These are phyloP conservation scores for Aureobasidium sp. DNA, from an alignment of 2,329 filamentous ascomycete species.

Conservation along the genomic window DNA sequence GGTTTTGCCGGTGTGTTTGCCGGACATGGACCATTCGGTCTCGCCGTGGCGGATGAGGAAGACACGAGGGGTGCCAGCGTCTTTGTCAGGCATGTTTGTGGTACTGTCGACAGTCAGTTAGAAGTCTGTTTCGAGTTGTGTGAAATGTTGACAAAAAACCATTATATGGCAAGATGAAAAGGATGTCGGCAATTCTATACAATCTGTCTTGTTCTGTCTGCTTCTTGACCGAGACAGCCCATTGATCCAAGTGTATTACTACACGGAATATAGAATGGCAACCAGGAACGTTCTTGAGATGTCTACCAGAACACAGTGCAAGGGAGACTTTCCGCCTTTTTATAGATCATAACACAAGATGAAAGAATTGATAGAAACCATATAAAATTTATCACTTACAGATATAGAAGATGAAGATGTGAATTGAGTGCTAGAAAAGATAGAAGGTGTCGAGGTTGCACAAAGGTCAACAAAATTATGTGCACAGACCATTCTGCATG, in stretches of 20 bases:
- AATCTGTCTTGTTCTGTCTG: not conserved
- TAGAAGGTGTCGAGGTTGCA: not conserved
- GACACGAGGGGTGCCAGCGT: slow-evolving; percentile 39
- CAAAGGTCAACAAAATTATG: slow-evolving; percentile 3
- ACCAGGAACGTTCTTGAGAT: not conserved
- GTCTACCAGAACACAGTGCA: not conserved
- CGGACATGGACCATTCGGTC: slow-evolving; percentile 89
- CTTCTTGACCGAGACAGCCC: not conserved
- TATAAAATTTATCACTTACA: not conserved
- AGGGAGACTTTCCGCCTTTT: not conserved
- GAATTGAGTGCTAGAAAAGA: not conserved
- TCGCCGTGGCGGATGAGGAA: slow-evolving; percentile 72
- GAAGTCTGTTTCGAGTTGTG: not conserved
- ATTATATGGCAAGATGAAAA: too few species aligned
- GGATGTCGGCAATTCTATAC: too few species aligned
- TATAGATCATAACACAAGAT: not conserved
- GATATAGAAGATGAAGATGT: not conserved
- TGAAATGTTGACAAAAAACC: not conserved
- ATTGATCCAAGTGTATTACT: not conserved
- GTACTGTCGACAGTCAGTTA: not conserved
- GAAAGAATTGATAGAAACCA: not conserved
- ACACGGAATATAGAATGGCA: not conserved
- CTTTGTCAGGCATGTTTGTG: slow-evolving; percentile 29
- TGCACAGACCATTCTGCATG: slow-evolving; percentile 1
- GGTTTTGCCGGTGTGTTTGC: slow-evolving; percentile 68